These are phyloP conservation scores for Aspergillus sp. DNA, from an alignment of 2,329 filamentous ascomycete species.

Conservation along the genomic window DNA sequence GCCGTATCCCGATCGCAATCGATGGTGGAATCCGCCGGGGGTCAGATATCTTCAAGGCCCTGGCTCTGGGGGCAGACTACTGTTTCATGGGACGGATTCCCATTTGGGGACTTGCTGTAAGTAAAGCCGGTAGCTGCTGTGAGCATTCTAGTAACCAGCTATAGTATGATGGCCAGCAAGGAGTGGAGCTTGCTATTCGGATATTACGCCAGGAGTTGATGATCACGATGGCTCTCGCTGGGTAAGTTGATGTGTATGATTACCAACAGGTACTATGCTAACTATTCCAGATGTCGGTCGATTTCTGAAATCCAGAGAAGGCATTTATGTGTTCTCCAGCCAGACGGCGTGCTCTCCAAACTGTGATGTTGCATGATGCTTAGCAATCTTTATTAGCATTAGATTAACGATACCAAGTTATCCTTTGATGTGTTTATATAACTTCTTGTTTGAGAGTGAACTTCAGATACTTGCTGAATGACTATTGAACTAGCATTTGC, in stretches of 20 bases:
- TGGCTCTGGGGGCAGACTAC: constrained; percentile 37
- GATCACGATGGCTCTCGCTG: constrained; percentile 36
- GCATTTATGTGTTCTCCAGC: constrained; percentile 31
- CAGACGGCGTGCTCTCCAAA: constrained; percentile 32
- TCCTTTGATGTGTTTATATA: too few relatives aligned
- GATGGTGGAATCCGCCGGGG: constrained; percentile 40
- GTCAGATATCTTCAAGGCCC: constrained; percentile 40
- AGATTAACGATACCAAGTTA: too few relatives aligned
- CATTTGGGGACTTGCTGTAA: constrained; percentile 38
- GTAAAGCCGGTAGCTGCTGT: background rate
- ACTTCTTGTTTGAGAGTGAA: too few relatives aligned
- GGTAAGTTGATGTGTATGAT: constrained; percentile 21
- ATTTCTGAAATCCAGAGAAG: constrained; percentile 32
- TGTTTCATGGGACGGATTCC: constrained; percentile 37
- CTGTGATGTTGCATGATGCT: constrained; percentile 16
- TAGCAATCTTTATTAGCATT: background rate
- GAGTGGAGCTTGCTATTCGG: constrained; percentile 36
- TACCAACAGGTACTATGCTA: constrained; percentile 3
- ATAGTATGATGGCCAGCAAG: constrained; percentile 36
- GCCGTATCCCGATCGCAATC: constrained; percentile 35
- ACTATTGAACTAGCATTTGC: too few relatives aligned
- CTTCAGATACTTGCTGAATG: too few relatives aligned
- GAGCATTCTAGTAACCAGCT: constrained; percentile 12
- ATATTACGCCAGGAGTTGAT: constrained; percentile 35
- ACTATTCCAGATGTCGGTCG: constrained; percentile 27